phyloP scores from a whole-genome alignment of 208 protist species.

The Leptomonas seymouri region DNA sequence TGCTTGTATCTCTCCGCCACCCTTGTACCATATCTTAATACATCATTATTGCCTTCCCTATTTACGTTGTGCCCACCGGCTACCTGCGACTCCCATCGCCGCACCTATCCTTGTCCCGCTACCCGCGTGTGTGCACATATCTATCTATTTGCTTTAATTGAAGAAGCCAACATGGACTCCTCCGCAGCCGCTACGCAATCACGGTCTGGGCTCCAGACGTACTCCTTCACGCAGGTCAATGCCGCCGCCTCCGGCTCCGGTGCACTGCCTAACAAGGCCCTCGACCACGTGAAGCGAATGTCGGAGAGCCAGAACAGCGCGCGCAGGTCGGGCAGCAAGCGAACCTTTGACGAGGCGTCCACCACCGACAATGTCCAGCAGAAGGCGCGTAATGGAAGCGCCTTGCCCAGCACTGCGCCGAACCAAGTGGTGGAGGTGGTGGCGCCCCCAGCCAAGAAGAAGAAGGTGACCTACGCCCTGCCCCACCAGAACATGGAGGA shows the following conservation, averaged over 20 bases:
- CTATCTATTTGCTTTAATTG: too few species aligned
- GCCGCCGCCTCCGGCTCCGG: constrained; percentile 6
- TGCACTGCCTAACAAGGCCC: constrained; percentile 24
- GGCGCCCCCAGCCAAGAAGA: constrained; percentile 53
- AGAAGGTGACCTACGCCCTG: constrained; percentile 87
- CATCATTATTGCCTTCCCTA: too few species aligned
- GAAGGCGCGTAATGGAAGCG: constrained; percentile 15
- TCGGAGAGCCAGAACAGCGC: constrained; percentile 30
- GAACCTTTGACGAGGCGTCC: constrained; percentile 58
- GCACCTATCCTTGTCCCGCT: too few species aligned
- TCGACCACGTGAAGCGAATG: constrained; percentile 30
- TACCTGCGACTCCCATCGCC: too few species aligned
- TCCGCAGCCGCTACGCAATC: constrained; percentile 2
- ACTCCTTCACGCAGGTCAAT: constrained; percentile 25
- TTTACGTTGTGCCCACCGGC: too few species aligned
- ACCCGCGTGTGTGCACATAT: too few species aligned
- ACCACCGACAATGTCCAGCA: constrained; percentile 53
- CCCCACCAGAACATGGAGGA: constrained; percentile 89
- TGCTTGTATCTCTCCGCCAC: too few species aligned
- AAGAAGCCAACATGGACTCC: constrained; percentile 27
- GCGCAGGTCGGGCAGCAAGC: constrained; percentile 80
- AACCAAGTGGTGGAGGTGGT: constrained; percentile 49
- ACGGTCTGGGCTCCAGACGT: constrained; percentile 22
- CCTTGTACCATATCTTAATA: too few species aligned
- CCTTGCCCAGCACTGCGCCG: constrained; percentile 21